Percentiles rank a stretch among this genome's conserved stretches.
Conservation (phyloP, 2,329 filamentous ascomycete genomes). For the Pleurostoma richardsiae region DNA sequence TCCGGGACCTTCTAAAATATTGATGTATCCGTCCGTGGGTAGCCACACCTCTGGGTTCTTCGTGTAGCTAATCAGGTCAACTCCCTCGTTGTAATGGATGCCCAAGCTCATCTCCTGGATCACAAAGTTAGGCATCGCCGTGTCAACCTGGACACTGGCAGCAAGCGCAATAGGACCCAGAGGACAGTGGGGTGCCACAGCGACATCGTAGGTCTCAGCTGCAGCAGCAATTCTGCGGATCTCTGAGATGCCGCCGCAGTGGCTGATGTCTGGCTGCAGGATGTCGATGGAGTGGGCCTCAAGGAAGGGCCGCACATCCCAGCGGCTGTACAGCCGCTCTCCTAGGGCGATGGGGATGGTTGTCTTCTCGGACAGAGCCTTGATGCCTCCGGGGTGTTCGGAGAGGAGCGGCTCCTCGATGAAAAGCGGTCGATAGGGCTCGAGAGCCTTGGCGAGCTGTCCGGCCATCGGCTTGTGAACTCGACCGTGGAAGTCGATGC, state of each 20-base stretch:
- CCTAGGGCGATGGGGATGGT: constrained; percentile 59
- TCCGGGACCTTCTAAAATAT: constrained; percentile 44
- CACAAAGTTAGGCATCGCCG: constrained; percentile 49
- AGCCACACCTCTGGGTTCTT: constrained; percentile 54
- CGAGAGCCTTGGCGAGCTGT: constrained; percentile 57
- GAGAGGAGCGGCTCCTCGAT: constrained; percentile 62
- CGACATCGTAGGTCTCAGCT: constrained; percentile 61
- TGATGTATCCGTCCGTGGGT: constrained; percentile 52
- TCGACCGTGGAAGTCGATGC: constrained; percentile 65
- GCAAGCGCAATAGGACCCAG: constrained; percentile 61
- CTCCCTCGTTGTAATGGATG: constrained; percentile 62
- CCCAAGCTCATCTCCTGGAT: constrained; percentile 67
- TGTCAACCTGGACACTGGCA: constrained; percentile 56
- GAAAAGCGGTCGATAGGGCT: constrained; percentile 58
- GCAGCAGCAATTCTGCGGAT: constrained; percentile 56
- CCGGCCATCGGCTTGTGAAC: constrained; percentile 67
- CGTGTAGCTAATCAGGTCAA: constrained; percentile 54
- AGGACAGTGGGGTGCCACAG: constrained; percentile 60
- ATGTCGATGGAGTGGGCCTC: constrained; percentile 57
- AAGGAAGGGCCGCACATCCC: constrained; percentile 61
- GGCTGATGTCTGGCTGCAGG: constrained; percentile 60
- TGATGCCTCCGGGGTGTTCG: constrained; percentile 55
- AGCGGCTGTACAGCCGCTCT: constrained; percentile 58
- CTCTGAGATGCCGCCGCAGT: constrained; percentile 60
- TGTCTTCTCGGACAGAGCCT: constrained; percentile 48